These are phyloP conservation scores for Phaeolepiota aurea DNA, from an alignment of 768 basidiomycete genomes.

Conservation along the genomic window DNA sequence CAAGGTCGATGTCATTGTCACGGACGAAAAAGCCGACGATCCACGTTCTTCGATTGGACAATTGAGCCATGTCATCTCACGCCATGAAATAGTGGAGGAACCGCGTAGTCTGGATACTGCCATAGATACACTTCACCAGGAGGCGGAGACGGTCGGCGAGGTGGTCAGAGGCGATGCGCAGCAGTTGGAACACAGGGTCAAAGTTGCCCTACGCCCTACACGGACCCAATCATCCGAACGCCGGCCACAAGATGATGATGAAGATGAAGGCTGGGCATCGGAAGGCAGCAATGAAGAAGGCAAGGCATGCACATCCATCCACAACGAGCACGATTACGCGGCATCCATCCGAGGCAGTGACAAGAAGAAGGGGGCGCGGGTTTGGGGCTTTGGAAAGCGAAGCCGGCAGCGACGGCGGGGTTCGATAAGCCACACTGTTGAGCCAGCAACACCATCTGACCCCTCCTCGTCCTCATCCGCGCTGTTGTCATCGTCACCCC, in stretches of 20 bases:
- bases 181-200: constrained; percentile 5
- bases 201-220: constrained; percentile 10
- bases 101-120: neutral
- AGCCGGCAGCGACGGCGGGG: neutral
- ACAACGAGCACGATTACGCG: neutral
- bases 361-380: constrained; percentile 4
- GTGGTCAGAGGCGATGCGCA: neutral
- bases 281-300: constrained; percentile 31
- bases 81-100: neutral
- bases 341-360: constrained; percentile 6
- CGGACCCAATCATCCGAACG: constrained; percentile 6
- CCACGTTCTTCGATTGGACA: constrained; percentile 1
- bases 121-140: constrained; percentile 9
- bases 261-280: constrained; percentile 61
- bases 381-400: neutral
- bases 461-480: neutral
- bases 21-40: constrained; percentile 28
- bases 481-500: neutral
- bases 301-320: neutral
- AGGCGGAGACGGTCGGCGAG: neutral
- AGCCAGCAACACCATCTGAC: neutral
- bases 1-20: constrained; percentile 59
- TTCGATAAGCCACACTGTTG: neutral
- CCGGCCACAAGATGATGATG: constrained; percentile 26
- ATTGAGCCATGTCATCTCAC: neutral